Evolutionary conservation across 805 yeast species (phyloP), one percentile per base, ranked within the genome.

Genomic region (Hanseniaspora guilliermondii): DNA sequence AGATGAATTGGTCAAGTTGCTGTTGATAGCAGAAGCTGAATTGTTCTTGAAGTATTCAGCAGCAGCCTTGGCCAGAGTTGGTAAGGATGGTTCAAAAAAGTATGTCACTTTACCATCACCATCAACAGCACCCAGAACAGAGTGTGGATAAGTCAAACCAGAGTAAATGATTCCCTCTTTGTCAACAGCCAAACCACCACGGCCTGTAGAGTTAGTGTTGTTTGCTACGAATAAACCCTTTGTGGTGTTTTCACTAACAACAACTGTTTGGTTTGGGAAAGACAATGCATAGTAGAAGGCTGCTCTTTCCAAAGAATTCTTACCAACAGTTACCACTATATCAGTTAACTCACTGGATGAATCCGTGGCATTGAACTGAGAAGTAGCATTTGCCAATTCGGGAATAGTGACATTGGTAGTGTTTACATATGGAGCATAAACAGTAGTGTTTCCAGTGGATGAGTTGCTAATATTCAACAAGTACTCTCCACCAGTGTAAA

Each of bases 261-360:
- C 64, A 46, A 64, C 58, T 46, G 65, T 62, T 40, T 60, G 58
- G 17, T 57, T 49, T 8, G 61, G 53, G 56, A 62, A 59, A 22
- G 60, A 55, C 16, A 63, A 50, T 17, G 61, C 58, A 42, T 61
- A 55, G 49, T 62, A 64, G 62, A 64, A 64, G 47, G 65, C 65
- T 42, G 64, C 56, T 27, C 61, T 55, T 56, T 61, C 66, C 25
- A 64, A 45, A 17, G 64, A 58, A n/a, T 56, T 56, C 32, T 49
- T 56, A 32, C 57, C 56, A n/a, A 61, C 58, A 12, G 62, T 53
- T 24, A 64, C 54, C 22, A 64, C 63, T 19, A 60, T 59, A 53
- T 61, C 58, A 16, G 63, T 56, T 33, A 57, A 47, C 16, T 62
- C 39, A 33, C 58, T 46, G 57, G 63, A 61, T 42, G 54, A 61